Evolutionary conservation across 495 filamentous ascomycete species (phyloP), one percentile per base, ranked within the genome.

Genomic region (Talaromyces liani): DNA sequence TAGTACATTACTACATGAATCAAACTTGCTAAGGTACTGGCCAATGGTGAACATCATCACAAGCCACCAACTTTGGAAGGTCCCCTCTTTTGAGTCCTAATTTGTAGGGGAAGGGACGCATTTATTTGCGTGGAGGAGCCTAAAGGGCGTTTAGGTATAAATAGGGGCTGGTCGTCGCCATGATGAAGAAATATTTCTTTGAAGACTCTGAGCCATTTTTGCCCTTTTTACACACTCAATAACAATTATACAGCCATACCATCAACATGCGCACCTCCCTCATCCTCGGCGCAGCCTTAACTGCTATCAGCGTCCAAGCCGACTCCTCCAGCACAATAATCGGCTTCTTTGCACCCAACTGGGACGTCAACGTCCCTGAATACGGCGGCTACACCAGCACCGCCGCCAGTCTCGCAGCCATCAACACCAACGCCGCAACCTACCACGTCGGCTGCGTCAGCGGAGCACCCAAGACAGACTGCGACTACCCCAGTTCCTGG

Each of bases 361-460:
- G 24, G 53, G 22, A 60, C 10, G 54, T 57, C 18, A 29, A 45
- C 1, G 1, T 65, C 7, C 59, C 36, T 0, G 39, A 5, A 12
- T 67, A 66, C 53, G 60, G 20, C 53, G 53, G 53, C 53, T 18
- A 14, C 20, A 27, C 61, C 20, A 71, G 72, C 68, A 64, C 58
- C 25, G 71, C 54, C 10, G 72, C 61, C 62, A 69, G 72, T 34
- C 62, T 73, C 6, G 60, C 58, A n/a, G 67, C 61, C 53, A 62
- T 71, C 64, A 68, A 72, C 58, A 63, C 65, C 10, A 29, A 39
- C 10, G 66, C 65, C 5, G 72, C 72, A 16, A 74, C 72, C 59
- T 74, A 71, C 64, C 49, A 69, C n/a, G 57, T 74, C 24, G 39
- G n/a, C 54, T 74, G 72, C 27, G 12, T 64, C 18, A 54, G 34